Evolutionary conservation across 2,329 filamentous ascomycete genomes (phyloP).

Genomic region (Phialophora macrospora): DNA sequence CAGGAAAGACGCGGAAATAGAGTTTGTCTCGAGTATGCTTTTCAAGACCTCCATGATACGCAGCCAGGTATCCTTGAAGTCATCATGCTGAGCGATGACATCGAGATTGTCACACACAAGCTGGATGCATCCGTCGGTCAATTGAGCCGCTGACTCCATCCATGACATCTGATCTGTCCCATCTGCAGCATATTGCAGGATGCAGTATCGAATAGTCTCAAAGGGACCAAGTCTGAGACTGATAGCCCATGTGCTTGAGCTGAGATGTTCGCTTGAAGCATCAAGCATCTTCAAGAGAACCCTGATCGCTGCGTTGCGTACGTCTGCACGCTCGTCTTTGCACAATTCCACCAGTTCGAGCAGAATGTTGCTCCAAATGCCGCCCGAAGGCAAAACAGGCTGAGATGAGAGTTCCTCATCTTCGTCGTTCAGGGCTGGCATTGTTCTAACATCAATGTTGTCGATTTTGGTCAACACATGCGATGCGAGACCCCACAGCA

Average conservation of each 20-base stretch:
- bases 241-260: constrained; percentile 38
- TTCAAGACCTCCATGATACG: constrained; percentile 27
- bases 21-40: constrained; percentile 18
- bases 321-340: constrained; percentile 49
- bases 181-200: constrained; percentile 16
- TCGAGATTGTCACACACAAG: constrained; percentile 28
- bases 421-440: constrained; percentile 17
- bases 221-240: constrained; percentile 54
- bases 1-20: constrained; percentile 24
- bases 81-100: constrained; percentile 25
- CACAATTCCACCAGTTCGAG: constrained; percentile 44
- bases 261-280: constrained; percentile 75
- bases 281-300: constrained; percentile 90
- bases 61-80: constrained; percentile 33
- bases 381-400: constrained; percentile 7
- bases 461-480: constrained; percentile 27
- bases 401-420: constrained; percentile 3
- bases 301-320: constrained; percentile 73
- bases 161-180: constrained; percentile 20
- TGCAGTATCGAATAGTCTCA: constrained; percentile 21
- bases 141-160: constrained; percentile 28
- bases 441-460: constrained; percentile 19
- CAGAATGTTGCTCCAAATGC: constrained; percentile 34
- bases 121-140: constrained; percentile 30
- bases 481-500: constrained; percentile 93